Percentiles rank a stretch among this genome's conserved stretches.
Conservation (phyloP, 306 rosid genomes). For the Fagus sylvatica region DNA sequence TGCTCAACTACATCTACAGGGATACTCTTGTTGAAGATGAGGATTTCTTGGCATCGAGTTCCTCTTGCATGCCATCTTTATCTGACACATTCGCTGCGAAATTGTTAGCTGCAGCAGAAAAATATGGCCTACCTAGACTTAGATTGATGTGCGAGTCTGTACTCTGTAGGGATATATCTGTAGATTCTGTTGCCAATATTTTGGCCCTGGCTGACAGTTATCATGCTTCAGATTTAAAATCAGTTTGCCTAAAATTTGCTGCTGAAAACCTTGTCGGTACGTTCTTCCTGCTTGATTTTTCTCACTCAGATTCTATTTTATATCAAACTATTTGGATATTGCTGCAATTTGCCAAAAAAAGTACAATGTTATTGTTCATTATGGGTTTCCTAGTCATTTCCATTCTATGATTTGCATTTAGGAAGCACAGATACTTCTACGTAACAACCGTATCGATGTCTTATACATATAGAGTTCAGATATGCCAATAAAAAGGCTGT, state of each 20-base stretch:
- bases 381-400: not conserved
- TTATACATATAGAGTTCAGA: not conserved
- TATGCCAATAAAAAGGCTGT: not conserved
- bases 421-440: not conserved
- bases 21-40: slow-evolving; percentile 85
- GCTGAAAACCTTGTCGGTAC: slow-evolving; percentile 94
- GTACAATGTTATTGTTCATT: not conserved
- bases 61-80: slow-evolving; percentile 59
- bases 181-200: slow-evolving; percentile 83
- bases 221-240: slow-evolving; percentile 80
- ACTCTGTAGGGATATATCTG: slow-evolving; percentile 88
- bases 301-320: not conserved
- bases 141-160: slow-evolving; percentile 91
- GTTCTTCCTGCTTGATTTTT: slow-evolving; percentile 31
- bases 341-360: not conserved
- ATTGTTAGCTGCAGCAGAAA: slow-evolving; percentile 87
- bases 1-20: slow-evolving; percentile 85
- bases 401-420: not conserved
- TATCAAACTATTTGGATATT: slow-evolving; percentile 5
- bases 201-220: slow-evolving; percentile 87
- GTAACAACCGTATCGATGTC: not conserved
- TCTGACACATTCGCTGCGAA: slow-evolving; percentile 82
- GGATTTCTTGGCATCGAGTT: slow-evolving; percentile 60
- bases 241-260: slow-evolving; percentile 83
- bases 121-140: slow-evolving; percentile 80